Conservation (phyloP, 805 yeast species). For the Ogataea parapolymorpha region DNA sequence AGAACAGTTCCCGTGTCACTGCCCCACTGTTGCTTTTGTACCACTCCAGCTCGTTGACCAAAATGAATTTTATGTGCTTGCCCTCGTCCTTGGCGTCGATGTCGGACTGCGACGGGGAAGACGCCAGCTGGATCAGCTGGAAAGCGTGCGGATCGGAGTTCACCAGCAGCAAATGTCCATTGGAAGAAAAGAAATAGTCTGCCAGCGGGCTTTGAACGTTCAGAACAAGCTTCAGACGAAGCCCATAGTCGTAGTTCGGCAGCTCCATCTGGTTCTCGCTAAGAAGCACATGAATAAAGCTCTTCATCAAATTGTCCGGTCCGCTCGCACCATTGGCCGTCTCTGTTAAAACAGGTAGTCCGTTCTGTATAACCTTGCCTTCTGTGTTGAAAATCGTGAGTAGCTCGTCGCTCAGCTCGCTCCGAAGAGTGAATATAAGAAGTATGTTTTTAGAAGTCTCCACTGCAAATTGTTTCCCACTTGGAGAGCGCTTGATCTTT, state of each 20-base stretch:
- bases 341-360: constrained; percentile 24
- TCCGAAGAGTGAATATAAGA: constrained; percentile 41
- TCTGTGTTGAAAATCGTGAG: constrained; percentile 29
- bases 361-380: constrained; percentile 34
- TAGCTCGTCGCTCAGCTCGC: constrained; percentile 30
- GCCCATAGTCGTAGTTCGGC: constrained; percentile 32
- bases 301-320: constrained; percentile 21
- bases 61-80: constrained; percentile 27
- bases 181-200: constrained; percentile 28
- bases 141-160: constrained; percentile 34
- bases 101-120: constrained; percentile 10
- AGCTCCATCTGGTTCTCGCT: constrained; percentile 21
- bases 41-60: constrained; percentile 34
- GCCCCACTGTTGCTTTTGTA: constrained; percentile 18
- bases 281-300: constrained; percentile 28
- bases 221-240: constrained; percentile 34
- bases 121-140: constrained; percentile 30
- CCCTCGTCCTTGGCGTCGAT: constrained; percentile 22
- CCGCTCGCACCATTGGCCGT: constrained; percentile 10
- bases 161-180: constrained; percentile 28
- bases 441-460: constrained; percentile 39
- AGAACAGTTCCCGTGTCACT: constrained; percentile 18
- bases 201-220: constrained; percentile 33
- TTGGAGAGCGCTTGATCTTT: constrained; percentile 35
- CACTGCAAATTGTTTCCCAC: constrained; percentile 38